Conservation (phyloP, 345 rosid species). For the Acer yangbiense region DNA sequence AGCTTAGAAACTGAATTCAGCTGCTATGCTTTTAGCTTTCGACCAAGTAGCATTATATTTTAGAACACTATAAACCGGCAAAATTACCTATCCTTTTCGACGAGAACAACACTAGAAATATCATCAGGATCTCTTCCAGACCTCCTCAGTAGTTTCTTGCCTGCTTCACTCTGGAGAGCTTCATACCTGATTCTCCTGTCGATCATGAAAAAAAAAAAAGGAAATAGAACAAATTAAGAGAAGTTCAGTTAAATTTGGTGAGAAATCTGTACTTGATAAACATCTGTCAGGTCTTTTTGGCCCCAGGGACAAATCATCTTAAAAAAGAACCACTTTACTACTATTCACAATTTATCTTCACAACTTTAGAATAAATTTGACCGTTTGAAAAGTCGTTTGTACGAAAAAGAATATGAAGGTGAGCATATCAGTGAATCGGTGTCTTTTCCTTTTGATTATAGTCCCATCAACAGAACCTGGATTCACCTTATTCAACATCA, state of each 20-base stretch:
- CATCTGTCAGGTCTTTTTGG: background rate
- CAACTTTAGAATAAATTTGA: background rate
- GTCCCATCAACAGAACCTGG: too few relatives aligned
- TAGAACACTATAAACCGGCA: background rate
- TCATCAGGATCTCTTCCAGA: conserved; percentile 97
- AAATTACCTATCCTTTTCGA: conserved; percentile 68
- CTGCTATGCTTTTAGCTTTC: background rate
- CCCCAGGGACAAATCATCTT: background rate
- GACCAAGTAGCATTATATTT: background rate
- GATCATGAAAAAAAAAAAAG: background rate
- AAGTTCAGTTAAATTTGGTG: background rate
- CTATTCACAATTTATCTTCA: background rate
- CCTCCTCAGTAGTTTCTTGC: conserved; percentile 66
- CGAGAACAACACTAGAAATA: conserved; percentile 89
- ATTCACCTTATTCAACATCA: background rate
- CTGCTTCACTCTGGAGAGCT: conserved; percentile 90
- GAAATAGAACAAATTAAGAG: background rate
- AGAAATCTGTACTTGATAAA: background rate
- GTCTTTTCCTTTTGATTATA: background rate
- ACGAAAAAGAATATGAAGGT: background rate
- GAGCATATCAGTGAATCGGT: background rate
- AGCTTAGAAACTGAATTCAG: background rate
- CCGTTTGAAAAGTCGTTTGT: background rate
- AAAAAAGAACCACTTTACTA: background rate
- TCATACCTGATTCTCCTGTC: conserved; percentile 79